A percentile compares a stretch with the other conserved stretches of the same genome.
Conservation (phyloP, 106 monocot species). For the Chionographis japonica region DNA sequence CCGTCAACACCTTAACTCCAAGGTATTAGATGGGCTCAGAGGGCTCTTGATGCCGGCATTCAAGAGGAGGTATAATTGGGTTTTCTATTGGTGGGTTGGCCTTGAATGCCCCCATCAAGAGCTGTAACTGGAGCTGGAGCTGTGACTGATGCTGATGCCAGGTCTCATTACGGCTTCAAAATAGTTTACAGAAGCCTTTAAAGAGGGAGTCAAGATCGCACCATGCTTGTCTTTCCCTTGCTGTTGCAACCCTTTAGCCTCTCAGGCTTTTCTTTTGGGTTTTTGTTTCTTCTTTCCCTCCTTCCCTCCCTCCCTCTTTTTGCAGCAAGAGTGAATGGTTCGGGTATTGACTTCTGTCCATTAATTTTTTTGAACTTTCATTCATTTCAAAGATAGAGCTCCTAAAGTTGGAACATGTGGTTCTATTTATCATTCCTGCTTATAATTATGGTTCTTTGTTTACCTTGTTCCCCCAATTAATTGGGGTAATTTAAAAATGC, state of each 20-base stretch:
- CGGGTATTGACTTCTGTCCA: constrained; percentile 78
- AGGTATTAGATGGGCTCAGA: constrained; percentile 14
- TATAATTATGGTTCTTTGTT: too few species aligned
- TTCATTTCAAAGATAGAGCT: constrained; percentile 15
- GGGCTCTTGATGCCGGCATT: constrained; percentile 46
- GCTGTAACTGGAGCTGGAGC: constrained; percentile 5
- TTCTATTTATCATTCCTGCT: too few species aligned
- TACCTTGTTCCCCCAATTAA: too few species aligned
- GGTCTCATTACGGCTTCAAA: constrained; percentile 15
- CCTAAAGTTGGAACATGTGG: constrained; percentile 5
- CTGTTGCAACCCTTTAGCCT: constrained; percentile 8
- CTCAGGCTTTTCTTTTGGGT: neutral
- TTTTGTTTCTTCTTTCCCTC: neutral
- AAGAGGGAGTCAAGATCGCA: constrained; percentile 93
- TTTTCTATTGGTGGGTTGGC: constrained; percentile 37
- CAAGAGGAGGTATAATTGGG: constrained; percentile 20
- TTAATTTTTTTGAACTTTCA: constrained; percentile 20
- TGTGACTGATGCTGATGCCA: constrained; percentile 24
- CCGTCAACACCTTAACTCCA: constrained; percentile 7
- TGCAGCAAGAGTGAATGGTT: constrained; percentile 59
- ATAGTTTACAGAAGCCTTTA: constrained; percentile 24
- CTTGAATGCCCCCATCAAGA: constrained; percentile 3
- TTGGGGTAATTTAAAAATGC: too few species aligned
- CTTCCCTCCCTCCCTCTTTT: neutral
- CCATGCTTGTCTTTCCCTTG: constrained; percentile 54